Percentiles rank a stretch among this genome's conserved stretches.
phyloP scores from a whole-genome alignment of 73 alveolate genomes.

The Paramecium caudatum region DNA sequence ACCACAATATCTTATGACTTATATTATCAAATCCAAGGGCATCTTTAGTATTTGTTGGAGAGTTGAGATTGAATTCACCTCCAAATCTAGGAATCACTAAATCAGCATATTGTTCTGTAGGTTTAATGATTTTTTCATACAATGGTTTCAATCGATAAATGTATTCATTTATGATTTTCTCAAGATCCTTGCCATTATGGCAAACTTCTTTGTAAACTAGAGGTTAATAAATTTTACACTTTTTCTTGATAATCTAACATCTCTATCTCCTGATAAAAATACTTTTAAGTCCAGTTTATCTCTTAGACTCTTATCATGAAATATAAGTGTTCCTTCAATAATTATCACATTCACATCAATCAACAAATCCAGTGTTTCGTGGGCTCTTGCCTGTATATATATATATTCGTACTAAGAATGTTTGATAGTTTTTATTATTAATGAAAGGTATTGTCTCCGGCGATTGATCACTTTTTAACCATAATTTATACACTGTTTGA shows the following conservation, averaged over 20 bases:
- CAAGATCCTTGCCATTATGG: background rate
- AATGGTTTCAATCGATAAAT: slow-evolving; percentile 91
- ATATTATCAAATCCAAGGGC: background rate
- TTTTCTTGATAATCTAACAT: slow-evolving; percentile 95
- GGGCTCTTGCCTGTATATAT: slow-evolving; percentile 33
- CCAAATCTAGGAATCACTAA: slow-evolving; percentile 84
- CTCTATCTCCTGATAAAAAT: slow-evolving; percentile 93
- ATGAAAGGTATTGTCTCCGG: slow-evolving; percentile 1
- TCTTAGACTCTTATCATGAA: slow-evolving; percentile 81
- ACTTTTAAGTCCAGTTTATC: slow-evolving; percentile 90
- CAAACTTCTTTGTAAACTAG: slow-evolving; percentile 60
- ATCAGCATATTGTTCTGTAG: slow-evolving; percentile 94
- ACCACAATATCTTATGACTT: background rate
- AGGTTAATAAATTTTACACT: background rate
- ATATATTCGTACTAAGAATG: background rate
- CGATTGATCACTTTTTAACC: background rate
- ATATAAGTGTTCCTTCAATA: slow-evolving; percentile 94
- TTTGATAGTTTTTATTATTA: background rate
- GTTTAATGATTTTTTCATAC: slow-evolving; percentile 90
- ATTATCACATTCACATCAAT: slow-evolving; percentile 78
- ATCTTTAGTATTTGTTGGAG: background rate
- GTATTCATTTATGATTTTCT: slow-evolving; percentile 8
- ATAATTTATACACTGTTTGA: background rate
- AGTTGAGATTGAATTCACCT: background rate
- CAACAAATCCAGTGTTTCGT: background rate